Conservation (phyloP, 768 basidiomycete genomes). For the Pleurotus citrinopileatus region DNA sequence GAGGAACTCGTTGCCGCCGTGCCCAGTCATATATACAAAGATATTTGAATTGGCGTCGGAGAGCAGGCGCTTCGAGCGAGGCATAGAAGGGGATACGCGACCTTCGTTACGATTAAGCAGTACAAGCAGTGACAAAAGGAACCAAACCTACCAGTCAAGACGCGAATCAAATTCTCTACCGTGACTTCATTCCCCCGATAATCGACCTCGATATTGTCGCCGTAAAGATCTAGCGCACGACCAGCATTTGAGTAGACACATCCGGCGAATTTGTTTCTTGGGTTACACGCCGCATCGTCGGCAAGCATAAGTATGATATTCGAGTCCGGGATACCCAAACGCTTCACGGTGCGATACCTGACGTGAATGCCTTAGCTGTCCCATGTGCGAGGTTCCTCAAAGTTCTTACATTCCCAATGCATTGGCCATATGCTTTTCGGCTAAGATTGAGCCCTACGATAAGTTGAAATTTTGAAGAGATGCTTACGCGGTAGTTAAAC, state of each 20-base stretch:
- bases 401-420: constrained; percentile 89
- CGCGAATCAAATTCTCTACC: constrained; percentile 91
- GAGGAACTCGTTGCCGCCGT: constrained; percentile 96
- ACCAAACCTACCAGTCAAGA: constrained; percentile 79
- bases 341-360: constrained; percentile 98
- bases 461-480: background rate
- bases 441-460: too few relatives aligned
- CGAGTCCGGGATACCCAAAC: constrained; percentile 96
- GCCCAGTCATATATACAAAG: constrained; percentile 98
- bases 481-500: constrained; percentile 95
- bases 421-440: constrained; percentile 97
- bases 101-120: constrained; percentile 40
- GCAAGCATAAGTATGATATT: constrained; percentile 99
- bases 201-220: constrained; percentile 96
- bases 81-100: constrained; percentile 78
- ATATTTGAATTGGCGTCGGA: constrained; percentile 90
- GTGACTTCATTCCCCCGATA: constrained; percentile 98
- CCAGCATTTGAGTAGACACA: constrained; percentile 90
- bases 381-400: background rate
- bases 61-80: constrained; percentile 88
- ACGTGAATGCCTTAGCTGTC: background rate
- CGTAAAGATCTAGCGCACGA: constrained; percentile 84
- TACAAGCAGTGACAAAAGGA: background rate
- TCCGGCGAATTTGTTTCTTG: constrained; percentile 88
- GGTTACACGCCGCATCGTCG: constrained; percentile 93